Evolutionary conservation across 176 grass and related monocot genomes (phyloP).

Genomic region (Aegilops bicornis): DNA sequence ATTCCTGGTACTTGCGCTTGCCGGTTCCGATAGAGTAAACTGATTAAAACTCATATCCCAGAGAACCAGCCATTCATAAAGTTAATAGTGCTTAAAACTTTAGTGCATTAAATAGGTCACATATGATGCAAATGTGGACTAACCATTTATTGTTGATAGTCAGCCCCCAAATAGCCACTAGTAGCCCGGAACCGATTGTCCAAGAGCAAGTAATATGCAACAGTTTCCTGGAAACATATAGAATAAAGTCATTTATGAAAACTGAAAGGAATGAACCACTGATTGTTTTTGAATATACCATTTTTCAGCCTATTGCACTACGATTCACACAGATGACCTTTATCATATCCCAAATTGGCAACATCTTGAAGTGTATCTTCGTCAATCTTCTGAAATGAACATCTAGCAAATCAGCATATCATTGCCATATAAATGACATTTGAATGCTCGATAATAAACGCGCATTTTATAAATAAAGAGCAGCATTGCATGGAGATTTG

Average conservation of each 20-base stretch:
- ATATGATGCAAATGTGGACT: constrained; percentile 25
- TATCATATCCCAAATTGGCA: constrained; percentile 79
- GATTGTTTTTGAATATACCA: constrained; percentile 50
- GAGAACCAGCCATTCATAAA: constrained; percentile 18
- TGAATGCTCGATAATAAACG: background rate
- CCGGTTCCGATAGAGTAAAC: constrained; percentile 10
- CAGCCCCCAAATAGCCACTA: constrained; percentile 78
- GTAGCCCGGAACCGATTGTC: constrained; percentile 85
- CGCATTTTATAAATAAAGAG: background rate
- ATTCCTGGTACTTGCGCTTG: constrained; percentile 28
- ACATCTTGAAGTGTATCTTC: constrained; percentile 79
- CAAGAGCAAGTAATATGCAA: constrained; percentile 90
- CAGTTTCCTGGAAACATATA: constrained; percentile 64
- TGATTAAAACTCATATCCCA: constrained; percentile 42
- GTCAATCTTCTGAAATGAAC: constrained; percentile 50
- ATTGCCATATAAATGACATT: background rate
- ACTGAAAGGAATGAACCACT: background rate
- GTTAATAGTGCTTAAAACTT: constrained; percentile 7
- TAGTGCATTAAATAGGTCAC: constrained; percentile 1
- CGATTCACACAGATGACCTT: constrained; percentile 72
- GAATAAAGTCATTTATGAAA: constrained; percentile 27
- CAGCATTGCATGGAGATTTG: constrained; percentile 9
- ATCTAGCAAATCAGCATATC: constrained; percentile 27
- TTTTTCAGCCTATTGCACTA: constrained; percentile 72
- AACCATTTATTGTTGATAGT: constrained; percentile 76